phyloP scores from a whole-genome alignment of 23 red algal genomes.

The Cyanidiococcus yangmingshanensis region DNA sequence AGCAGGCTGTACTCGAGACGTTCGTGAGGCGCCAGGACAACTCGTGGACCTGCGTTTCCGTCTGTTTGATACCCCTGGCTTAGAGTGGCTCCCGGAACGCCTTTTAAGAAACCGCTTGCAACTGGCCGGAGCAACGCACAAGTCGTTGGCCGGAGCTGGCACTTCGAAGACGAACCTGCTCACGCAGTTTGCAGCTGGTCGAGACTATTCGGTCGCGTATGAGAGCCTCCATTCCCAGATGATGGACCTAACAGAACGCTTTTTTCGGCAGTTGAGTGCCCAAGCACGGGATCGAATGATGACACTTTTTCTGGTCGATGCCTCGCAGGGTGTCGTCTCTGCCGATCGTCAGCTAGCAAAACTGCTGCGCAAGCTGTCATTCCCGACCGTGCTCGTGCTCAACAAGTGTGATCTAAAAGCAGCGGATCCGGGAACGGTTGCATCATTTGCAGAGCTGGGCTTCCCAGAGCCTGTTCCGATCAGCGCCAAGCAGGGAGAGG shows the following conservation, averaged over 20 bases:
- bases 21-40: background rate
- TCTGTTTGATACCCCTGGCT: slow-evolving; percentile 76
- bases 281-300: background rate
- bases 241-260: background rate
- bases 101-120: background rate
- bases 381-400: slow-evolving; percentile 12
- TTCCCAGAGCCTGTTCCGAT: slow-evolving; percentile 53
- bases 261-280: background rate
- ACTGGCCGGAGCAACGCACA: background rate
- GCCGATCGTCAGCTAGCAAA: slow-evolving; percentile 51
- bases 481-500: slow-evolving; percentile 58
- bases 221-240: background rate
- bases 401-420: slow-evolving; percentile 71
- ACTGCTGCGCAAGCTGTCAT: slow-evolving; percentile 35
- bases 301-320: slow-evolving; percentile 62
- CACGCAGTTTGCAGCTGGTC: background rate
- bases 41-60: slow-evolving; percentile 59
- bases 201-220: background rate
- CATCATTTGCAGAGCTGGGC: slow-evolving; percentile 58
- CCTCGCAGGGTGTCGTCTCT: slow-evolving; percentile 37
- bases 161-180: background rate
- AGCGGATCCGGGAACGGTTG: slow-evolving; percentile 28
- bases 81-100: slow-evolving; percentile 39
- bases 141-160: background rate
- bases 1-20: slow-evolving; percentile 24